Evolutionary conservation across 2,329 filamentous ascomycete species (phyloP), one percentile per base, ranked within the genome.

Genomic region (Alternaria consortialis): DNA sequence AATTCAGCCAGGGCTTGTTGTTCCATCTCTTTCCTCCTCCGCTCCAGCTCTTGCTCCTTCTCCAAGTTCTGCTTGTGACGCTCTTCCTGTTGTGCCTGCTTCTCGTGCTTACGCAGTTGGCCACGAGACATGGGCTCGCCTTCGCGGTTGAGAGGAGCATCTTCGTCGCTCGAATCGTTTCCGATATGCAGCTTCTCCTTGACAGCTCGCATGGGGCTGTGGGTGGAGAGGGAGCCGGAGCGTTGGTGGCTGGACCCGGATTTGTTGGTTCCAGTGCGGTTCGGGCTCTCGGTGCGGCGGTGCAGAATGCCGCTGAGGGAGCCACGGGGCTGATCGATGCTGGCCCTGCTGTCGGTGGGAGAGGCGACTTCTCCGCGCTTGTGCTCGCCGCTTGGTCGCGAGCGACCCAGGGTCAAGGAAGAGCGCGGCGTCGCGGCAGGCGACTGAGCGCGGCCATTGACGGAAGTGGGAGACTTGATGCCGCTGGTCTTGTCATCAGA

Each of bases 1-100:
- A 89, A 84, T 56, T 86, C 84, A 25, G 80, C 79, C 11, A 76
- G 75, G 0, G 87, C 85, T 56, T 79, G 80, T 60, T 77, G 77
- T 60, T 82, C 80, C 76, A 83, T 80, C 43, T 84, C 81, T 48
- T 76, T 81, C 76, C 77, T 84, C 74, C 79, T 82, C 73, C 72
- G 83, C 63, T 79, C 75, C 43, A 83, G 79, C 42, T 83, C 82
- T 32, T 76, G 76, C 56, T 80, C 76, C 47, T 79, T 79, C 71
- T 83, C 80, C 56, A 79, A 69, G 43, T 79, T 80, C 54, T 80
- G 79, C 68, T 80, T 80, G 61, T 74, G 75, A 54, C 81, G 80
- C 65, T 80, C 75, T 66, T 84, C 83, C 60, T 79, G 76, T 60
- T 81, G 78, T 4, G 77, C 80, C 60, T 81, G 78, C 58, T 74